Conservation (phyloP, 257 asterid species). For the Solanum medicagineum region DNA sequence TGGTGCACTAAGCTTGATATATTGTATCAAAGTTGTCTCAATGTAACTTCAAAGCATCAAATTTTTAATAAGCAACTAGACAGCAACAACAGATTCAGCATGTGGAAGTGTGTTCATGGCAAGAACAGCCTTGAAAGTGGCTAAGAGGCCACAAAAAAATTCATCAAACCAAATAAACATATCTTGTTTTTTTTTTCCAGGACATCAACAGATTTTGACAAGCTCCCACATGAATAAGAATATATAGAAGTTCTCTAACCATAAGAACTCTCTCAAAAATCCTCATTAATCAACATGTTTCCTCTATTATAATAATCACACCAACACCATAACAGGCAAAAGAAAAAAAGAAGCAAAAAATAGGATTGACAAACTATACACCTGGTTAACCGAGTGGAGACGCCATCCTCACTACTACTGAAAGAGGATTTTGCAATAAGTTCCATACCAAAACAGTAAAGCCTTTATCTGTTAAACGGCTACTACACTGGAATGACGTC, state of each 20-base stretch:
- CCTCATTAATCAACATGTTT: not conserved
- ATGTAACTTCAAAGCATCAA: not conserved
- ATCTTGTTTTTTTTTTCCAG: not conserved
- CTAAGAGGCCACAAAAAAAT: not conserved
- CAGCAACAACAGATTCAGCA: not conserved
- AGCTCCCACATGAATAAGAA: not conserved
- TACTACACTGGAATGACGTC: slow-evolving; percentile 71
- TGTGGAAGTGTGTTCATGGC: not conserved
- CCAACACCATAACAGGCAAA: not conserved
- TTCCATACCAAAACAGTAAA: not conserved
- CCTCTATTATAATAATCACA: not conserved
- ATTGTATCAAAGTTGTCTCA: not conserved
- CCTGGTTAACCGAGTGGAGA: not conserved
- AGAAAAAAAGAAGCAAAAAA: not conserved
- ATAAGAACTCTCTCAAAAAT: not conserved
- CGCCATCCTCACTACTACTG: not conserved
- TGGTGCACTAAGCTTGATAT: not conserved
- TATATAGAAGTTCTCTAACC: not conserved
- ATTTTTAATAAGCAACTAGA: not conserved
- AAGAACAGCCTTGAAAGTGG: not conserved
- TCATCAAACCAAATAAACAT: not conserved
- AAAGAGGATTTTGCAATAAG: not conserved
- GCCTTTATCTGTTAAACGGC: not conserved
- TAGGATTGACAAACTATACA: not conserved
- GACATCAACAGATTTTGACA: not conserved